A percentile compares a stretch with the other conserved stretches of the same genome.
Evolutionary conservation across 2,329 filamentous ascomycete genomes (phyloP).

Genomic region (Aspergillus transmontanensis): DNA sequence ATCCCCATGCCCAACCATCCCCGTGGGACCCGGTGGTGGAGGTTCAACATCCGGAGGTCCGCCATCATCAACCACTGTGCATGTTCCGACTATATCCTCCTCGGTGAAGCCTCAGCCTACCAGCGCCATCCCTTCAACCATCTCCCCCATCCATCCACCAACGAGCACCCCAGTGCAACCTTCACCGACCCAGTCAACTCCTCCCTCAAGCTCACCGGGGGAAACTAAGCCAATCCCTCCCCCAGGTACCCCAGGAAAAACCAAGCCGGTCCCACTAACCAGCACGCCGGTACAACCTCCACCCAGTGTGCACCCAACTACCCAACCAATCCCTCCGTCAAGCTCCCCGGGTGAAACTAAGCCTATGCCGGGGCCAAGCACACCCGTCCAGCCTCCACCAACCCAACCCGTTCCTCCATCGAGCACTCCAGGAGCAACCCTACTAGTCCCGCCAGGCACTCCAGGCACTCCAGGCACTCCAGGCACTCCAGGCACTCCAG

Average conservation of each 20-base stretch:
- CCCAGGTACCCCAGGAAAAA: not conserved
- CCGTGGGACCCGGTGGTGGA: not conserved
- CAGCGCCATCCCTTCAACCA: not conserved
- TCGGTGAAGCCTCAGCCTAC: not conserved
- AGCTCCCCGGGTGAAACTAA: too few relatives aligned
- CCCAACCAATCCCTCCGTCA: too few relatives aligned
- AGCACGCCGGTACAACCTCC: not conserved
- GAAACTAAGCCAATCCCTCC: not conserved
- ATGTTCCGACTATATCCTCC: not conserved
- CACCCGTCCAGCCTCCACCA: too few relatives aligned
- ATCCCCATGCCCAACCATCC: not conserved
- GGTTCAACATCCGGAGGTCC: not conserved
- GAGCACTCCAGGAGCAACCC: too few relatives aligned
- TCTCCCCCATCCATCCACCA: not conserved
- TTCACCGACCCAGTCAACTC: too few relatives aligned
- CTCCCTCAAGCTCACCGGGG: too few relatives aligned
- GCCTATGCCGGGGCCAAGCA: too few relatives aligned
- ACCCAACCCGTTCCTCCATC: too few relatives aligned
- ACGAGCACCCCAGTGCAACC: not conserved
- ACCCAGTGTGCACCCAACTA: not conserved
- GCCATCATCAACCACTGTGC: not conserved
- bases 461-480: too few relatives aligned
- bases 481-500: too few relatives aligned
- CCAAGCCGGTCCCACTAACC: not conserved
- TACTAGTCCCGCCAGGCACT: not conserved